These are phyloP conservation scores for Chaetomium tenue DNA, from an alignment of 495 filamentous ascomycete genomes.

Conservation along the genomic window DNA sequence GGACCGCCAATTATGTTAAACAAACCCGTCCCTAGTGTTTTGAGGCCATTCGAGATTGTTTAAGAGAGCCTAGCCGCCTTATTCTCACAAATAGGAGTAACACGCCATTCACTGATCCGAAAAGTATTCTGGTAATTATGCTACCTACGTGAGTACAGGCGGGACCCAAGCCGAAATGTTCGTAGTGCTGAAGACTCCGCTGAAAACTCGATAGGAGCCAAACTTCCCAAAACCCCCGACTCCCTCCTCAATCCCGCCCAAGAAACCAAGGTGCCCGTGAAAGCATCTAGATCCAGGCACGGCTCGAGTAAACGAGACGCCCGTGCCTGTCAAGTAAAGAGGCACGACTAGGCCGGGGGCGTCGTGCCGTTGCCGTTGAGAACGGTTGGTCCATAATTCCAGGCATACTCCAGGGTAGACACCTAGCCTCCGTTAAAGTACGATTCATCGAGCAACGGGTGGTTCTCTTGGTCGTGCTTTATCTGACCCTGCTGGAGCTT, in stretches of 20 bases:
- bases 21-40: no score
- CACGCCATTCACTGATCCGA: background rate
- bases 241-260: background rate
- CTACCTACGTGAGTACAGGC: background rate
- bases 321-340: background rate
- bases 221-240: background rate
- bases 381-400: background rate
- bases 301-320: background rate
- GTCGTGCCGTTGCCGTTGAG: background rate
- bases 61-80: no score
- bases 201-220: background rate
- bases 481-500: conserved; percentile 3
- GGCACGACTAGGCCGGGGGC: background rate
- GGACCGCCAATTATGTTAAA: no score
- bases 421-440: conserved; percentile 8
- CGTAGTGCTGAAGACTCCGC: background rate
- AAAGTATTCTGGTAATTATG: background rate
- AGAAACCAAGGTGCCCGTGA: no score
- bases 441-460: background rate
- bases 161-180: background rate
- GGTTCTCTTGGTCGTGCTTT: background rate
- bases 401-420: conserved; percentile 2
- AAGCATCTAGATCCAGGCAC: background rate
- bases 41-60: no score
- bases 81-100: no score